Evolutionary conservation across 306 rosid genomes (phyloP).

Genomic region (Dalbergia cultrata): DNA sequence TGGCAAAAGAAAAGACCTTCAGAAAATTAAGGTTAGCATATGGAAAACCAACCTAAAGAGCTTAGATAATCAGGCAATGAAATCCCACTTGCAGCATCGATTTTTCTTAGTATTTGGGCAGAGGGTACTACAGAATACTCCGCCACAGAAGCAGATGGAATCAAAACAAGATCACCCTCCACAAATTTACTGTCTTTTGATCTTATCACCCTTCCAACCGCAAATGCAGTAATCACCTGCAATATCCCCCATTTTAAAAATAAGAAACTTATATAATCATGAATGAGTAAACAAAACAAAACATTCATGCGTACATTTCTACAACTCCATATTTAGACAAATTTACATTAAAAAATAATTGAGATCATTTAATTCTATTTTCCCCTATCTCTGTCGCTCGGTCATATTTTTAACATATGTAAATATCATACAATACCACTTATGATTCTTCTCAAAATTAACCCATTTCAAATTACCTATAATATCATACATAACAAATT

Average conservation of each 20-base stretch:
- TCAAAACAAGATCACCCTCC: conserved; percentile 57
- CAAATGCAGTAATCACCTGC: conserved; percentile 55
- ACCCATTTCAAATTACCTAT: too few relatives aligned
- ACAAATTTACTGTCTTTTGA: conserved; percentile 53
- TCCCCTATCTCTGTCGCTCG: too few relatives aligned
- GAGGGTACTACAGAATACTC: conserved; percentile 57
- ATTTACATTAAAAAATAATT: too few relatives aligned
- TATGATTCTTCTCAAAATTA: too few relatives aligned
- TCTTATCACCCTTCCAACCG: conserved; percentile 53
- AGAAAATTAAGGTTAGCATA: background rate
- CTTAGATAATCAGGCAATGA: conserved; percentile 63
- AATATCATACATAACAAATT: too few relatives aligned
- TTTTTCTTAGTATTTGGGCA: conserved; percentile 38
- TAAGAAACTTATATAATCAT: background rate
- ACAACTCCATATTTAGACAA: too few relatives aligned
- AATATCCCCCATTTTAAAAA: background rate
- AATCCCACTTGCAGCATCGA: conserved; percentile 54
- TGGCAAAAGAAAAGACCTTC: background rate
- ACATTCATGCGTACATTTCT: too few relatives aligned
- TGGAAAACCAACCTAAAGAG: conserved; percentile 47
- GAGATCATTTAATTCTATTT: too few relatives aligned
- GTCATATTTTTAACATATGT: too few relatives aligned
- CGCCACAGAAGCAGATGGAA: conserved; percentile 46
- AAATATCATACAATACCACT: too few relatives aligned
- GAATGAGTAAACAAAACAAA: background rate